Percentiles rank a stretch among this genome's conserved stretches.
phyloP scores from a whole-genome alignment of 2,329 filamentous ascomycete genomes.

The Phaeosphaeriaceae sp. region DNA sequence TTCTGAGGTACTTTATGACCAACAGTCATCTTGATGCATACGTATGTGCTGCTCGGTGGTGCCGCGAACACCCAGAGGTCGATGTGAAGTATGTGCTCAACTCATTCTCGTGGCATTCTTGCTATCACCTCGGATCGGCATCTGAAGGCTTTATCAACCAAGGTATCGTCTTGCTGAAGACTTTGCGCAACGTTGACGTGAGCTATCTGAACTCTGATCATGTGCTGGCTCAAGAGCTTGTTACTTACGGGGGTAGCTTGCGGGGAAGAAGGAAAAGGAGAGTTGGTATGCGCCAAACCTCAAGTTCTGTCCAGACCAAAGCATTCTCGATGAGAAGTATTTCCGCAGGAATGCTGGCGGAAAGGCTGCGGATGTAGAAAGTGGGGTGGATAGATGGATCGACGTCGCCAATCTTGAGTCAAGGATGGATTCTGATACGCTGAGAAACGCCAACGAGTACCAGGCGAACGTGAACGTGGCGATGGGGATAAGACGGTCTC shows the following conservation, averaged over 20 bases:
- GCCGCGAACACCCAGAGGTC: neutral
- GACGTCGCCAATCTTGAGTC: neutral
- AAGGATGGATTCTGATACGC: neutral
- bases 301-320: neutral
- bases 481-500: no score
- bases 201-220: neutral
- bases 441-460: no score
- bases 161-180: constrained; percentile 1
- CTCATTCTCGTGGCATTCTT: neutral
- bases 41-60: neutral
- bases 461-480: no score
- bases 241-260: neutral
- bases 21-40: neutral
- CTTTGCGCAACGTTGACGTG: neutral
- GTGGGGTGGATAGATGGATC: neutral
- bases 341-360: neutral
- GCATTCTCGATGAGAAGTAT: neutral
- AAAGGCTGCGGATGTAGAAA: neutral
- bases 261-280: neutral
- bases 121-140: neutral
- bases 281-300: constrained; percentile 3
- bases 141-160: neutral
- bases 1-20: neutral
- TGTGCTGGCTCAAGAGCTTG: neutral
- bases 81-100: constrained; percentile 1